phyloP scores from a whole-genome alignment of 164 flowering plant species.

The Chimonanthus praecox region DNA sequence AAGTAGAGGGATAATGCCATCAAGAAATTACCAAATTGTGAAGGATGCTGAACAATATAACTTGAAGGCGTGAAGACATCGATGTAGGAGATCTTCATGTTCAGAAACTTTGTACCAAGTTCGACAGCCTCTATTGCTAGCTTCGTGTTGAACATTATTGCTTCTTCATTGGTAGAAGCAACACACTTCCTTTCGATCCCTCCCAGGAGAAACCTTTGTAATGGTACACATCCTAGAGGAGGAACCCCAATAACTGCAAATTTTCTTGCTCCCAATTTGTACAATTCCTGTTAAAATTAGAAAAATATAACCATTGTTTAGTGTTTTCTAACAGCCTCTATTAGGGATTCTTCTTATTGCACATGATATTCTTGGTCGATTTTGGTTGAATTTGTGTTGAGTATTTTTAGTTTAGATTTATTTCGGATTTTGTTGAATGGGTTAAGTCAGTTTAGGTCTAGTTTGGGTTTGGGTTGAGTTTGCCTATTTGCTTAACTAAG shows the following conservation, averaged over 20 bases:
- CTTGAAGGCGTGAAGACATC: slow-evolving; percentile 1
- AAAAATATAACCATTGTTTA: no score
- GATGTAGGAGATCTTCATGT: not conserved
- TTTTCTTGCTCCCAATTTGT: slow-evolving; percentile 10
- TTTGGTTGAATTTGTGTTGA: no score
- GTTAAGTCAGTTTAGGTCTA: no score
- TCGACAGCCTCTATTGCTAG: not conserved
- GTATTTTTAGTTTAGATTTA: no score
- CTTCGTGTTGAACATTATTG: not conserved
- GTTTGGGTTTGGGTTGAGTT: no score
- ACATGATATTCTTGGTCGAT: no score
- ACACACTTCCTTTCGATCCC: slow-evolving; percentile 8
- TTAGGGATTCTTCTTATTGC: no score
- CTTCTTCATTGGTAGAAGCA: not conserved
- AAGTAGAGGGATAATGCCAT: not conserved
- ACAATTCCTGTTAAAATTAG: slow-evolving; percentile 7
- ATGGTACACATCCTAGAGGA: slow-evolving; percentile 14
- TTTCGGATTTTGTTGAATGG: no score
- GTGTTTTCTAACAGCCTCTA: no score
- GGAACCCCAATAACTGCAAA: slow-evolving; percentile 7
- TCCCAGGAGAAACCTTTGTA: slow-evolving; percentile 4
- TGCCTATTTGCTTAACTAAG: no score
- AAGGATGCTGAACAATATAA: not conserved
- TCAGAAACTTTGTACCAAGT: not conserved
- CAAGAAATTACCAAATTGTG: slow-evolving; percentile 6